Percentiles rank a stretch among this genome's conserved stretches.
phyloP scores from a whole-genome alignment of 2,329 filamentous ascomycete species.

The Aspergillus neotritici region DNA sequence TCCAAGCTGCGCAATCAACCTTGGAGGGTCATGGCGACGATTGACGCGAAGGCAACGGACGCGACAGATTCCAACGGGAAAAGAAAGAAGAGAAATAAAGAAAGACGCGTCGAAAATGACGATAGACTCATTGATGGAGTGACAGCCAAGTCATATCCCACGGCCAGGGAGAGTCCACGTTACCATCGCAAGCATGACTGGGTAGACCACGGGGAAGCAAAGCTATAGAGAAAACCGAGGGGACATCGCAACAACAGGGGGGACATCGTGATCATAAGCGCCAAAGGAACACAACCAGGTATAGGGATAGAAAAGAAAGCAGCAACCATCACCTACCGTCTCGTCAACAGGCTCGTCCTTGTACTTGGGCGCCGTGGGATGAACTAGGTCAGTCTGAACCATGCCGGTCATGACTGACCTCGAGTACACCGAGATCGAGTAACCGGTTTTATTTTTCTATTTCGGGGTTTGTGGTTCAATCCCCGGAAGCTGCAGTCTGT shows the following conservation, averaged over 20 bases:
- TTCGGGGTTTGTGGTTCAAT: constrained; percentile 1
- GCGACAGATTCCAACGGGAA: neutral
- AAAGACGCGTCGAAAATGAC: neutral
- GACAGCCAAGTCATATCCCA: neutral
- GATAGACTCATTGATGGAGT: no score
- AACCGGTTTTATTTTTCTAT: constrained; percentile 6
- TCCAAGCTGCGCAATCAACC: neutral
- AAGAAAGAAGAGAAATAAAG: neutral
- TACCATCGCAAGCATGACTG: neutral
- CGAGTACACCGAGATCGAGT: constrained; percentile 18
- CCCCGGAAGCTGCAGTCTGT: constrained; percentile 2
- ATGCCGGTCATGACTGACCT: constrained; percentile 38
- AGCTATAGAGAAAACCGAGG: neutral
- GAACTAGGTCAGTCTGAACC: constrained; percentile 40
- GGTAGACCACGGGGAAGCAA: neutral
- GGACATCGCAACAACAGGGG: neutral
- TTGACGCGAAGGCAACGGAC: no score
- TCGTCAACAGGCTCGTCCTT: constrained; percentile 46
- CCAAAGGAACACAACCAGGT: constrained; percentile 12
- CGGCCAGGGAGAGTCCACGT: no score
- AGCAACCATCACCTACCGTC: constrained; percentile 39
- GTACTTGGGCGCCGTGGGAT: constrained; percentile 37
- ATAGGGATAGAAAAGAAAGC: constrained; percentile 13
- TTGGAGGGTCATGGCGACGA: no score
- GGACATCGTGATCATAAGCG: neutral